phyloP scores from a whole-genome alignment of 108 stramenopile genomes.

The Licmophora abbreviata region DNA sequence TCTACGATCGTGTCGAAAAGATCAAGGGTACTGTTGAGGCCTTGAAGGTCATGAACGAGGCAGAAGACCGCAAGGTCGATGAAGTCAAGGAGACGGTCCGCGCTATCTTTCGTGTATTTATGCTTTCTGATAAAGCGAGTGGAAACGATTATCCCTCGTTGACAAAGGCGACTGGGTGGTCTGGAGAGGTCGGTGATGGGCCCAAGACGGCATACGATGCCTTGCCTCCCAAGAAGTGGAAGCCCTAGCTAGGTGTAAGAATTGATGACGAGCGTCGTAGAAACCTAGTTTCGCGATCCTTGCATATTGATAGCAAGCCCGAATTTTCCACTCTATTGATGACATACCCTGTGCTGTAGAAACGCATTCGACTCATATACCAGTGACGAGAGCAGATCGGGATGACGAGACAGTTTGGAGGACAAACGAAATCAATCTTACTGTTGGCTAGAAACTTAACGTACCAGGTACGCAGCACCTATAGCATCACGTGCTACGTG shows the following conservation, averaged over 20 bases:
- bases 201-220: constrained; percentile 67
- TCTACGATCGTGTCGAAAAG: constrained; percentile 37
- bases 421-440: no score
- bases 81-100: constrained; percentile 67
- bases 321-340: no score
- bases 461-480: no score
- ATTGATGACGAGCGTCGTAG: background rate
- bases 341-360: no score
- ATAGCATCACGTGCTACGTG: no score
- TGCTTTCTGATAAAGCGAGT: constrained; percentile 43
- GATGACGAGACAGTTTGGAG: no score
- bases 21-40: constrained; percentile 52
- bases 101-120: constrained; percentile 66
- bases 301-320: no score
- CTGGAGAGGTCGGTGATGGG: constrained; percentile 66
- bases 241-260: constrained; percentile 10
- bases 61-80: constrained; percentile 40
- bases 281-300: constrained; percentile 3
- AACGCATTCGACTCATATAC: no score
- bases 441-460: no score
- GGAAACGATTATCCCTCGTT: constrained; percentile 70
- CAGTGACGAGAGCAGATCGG: no score
- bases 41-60: constrained; percentile 47
- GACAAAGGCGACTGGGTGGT: constrained; percentile 49
- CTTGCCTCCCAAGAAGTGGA: constrained; percentile 59